Evolutionary conservation across 2,329 filamentous ascomycete species (phyloP), one percentile per base, ranked within the genome.

Genomic region (Cercospora nicotianae): DNA sequence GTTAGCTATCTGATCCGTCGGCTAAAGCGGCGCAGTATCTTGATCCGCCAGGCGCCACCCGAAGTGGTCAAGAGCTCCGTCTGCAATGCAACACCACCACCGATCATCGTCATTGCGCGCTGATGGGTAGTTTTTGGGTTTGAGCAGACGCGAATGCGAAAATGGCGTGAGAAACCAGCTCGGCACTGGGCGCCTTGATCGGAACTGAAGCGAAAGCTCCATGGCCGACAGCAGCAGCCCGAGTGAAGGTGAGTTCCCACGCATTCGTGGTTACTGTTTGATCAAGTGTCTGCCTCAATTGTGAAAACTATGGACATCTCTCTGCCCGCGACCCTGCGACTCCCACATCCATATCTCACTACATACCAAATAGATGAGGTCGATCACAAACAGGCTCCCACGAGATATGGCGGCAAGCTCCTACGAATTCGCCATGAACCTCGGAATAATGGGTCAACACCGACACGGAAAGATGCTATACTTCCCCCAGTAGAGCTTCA

Each of bases 291-390:
- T 20, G 28, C 28, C n/a, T 36, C 55, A 12, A 36, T 16, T 3
- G n/a, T 28, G 16, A 23, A 9, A 23, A 70, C 62, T 57, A 60
- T 66, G 67, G 63, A 39, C 16, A 18, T 59, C 6, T 42, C 36
- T 9, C 48, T 65, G 13, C 68, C 68, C 39, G 58, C 59, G 9
- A 69, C 68, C 5, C 30, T 69, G 10, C 68, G 68, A 16, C 79
- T 84, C 30, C 82, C 82, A 18, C 81, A 84, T 64, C 82, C 82
- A 4, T 84, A 80, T 60, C 76, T 84, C 45, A 83, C 82, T 2
- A 73, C 79, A 66, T 84, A 83, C 70, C 76, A 75, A 30, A 80
- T 83, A 51, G 48, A 59, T 12, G 66, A 69, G 58, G 68, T 69
- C 16, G 45, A 39, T 42, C 72, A 74, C 39, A 67, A 73, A 1